These are phyloP conservation scores for Potentilla sterilis DNA, from an alignment of 306 rosid genomes.

Conservation along the genomic window DNA sequence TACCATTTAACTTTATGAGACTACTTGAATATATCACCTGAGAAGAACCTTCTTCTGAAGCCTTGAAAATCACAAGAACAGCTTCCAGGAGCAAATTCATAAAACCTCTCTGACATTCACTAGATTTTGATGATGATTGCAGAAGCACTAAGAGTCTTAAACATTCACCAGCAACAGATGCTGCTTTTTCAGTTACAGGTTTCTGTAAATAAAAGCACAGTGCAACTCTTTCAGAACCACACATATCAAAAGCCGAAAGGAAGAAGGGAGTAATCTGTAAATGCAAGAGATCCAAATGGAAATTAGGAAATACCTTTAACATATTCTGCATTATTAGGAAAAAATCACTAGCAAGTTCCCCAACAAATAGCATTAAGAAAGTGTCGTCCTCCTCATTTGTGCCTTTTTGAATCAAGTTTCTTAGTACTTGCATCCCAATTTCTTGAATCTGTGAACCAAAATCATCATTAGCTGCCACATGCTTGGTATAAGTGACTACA, in stretches of 20 bases:
- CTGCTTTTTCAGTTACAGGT: constrained; percentile 69
- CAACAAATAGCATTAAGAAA: constrained; percentile 64
- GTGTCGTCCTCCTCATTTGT: constrained; percentile 49
- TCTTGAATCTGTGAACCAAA: constrained; percentile 62
- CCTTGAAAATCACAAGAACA: constrained; percentile 62
- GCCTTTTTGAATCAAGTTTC: constrained; percentile 55
- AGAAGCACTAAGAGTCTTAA: constrained; percentile 74
- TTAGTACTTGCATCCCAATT: constrained; percentile 82
- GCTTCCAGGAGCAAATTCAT: constrained; percentile 76
- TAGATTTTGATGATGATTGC: constrained; percentile 60
- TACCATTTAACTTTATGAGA: constrained; percentile 16
- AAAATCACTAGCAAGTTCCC: constrained; percentile 63
- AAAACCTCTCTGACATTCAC: constrained; percentile 61
- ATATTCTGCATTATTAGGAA: constrained; percentile 52
- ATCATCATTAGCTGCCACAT: constrained; percentile 28
- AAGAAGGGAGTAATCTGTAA: constrained; percentile 13
- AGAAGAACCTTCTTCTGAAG: constrained; percentile 53
- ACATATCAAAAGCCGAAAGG: constrained; percentile 15
- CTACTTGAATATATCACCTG: constrained; percentile 46
- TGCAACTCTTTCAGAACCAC: constrained; percentile 29
- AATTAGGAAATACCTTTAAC: constrained; percentile 52
- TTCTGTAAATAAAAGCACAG: constrained; percentile 48
- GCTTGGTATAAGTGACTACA: constrained; percentile 14
- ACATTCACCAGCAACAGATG: constrained; percentile 62
- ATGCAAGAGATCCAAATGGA: constrained; percentile 1